Evolutionary conservation across 2,329 filamentous ascomycete species (phyloP).

Genomic region (Penicillium sp.): DNA sequence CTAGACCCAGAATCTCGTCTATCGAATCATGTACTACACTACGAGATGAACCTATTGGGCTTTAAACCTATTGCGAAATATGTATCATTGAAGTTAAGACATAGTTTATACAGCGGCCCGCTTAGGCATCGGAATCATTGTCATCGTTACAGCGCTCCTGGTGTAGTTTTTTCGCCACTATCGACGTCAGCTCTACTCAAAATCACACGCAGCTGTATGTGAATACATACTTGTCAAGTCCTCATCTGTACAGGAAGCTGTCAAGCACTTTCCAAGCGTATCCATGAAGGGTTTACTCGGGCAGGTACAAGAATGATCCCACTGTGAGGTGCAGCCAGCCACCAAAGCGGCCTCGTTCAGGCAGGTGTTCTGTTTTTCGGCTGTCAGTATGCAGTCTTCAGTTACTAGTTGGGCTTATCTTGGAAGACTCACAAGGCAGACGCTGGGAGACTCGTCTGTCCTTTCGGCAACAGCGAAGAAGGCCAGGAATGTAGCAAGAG

Average conservation of each 20-base stretch:
- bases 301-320: constrained; percentile 20
- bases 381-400: background rate
- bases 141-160: constrained; percentile 1
- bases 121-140: background rate
- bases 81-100: background rate
- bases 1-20: background rate
- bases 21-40: background rate
- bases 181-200: background rate
- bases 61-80: background rate
- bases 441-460: background rate
- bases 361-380: constrained; percentile 4
- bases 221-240: constrained; percentile 14
- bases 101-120: background rate
- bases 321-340: constrained; percentile 15
- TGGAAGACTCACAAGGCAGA: constrained; percentile 1
- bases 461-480: constrained; percentile 3
- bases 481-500: constrained; percentile 7
- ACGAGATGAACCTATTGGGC: background rate
- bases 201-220: background rate
- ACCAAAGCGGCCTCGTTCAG: constrained; percentile 12
- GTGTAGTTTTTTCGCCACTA: constrained; percentile 4
- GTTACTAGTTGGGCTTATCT: background rate
- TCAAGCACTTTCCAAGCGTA: constrained; percentile 13
- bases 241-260: constrained; percentile 8
- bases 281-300: constrained; percentile 17